phyloP scores from a whole-genome alignment of 257 asterid genomes.

The Nicotiana sylvestris region DNA sequence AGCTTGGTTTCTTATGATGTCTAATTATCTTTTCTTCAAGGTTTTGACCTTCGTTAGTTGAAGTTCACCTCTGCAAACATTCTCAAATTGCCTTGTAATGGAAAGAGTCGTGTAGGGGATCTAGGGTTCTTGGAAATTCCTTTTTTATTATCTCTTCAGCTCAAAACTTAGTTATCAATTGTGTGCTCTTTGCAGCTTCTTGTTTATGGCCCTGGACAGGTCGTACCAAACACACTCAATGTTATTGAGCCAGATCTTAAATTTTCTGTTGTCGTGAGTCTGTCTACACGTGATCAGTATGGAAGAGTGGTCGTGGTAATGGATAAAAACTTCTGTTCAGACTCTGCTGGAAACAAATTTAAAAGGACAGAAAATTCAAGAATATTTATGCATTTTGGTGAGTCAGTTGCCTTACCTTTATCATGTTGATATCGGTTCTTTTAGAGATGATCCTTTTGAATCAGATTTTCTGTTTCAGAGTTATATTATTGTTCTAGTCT shows the following conservation, averaged over 20 bases:
- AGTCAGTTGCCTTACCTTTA: constrained; percentile 19
- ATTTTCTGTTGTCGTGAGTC: constrained; percentile 54
- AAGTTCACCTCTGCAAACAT: not conserved
- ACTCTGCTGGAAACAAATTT: constrained; percentile 76
- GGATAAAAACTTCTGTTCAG: constrained; percentile 74
- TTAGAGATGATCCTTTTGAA: not conserved
- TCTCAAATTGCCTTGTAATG: not conserved
- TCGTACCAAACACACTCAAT: constrained; percentile 53
- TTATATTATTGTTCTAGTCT: not conserved
- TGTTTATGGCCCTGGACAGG: constrained; percentile 79
- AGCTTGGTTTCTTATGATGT: not conserved
- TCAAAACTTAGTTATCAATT: constrained; percentile 10
- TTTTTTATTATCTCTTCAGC: not conserved
- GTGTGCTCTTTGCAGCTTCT: constrained; percentile 53
- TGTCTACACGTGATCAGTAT: constrained; percentile 49
- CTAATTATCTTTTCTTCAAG: not conserved
- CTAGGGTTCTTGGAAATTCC: not conserved
- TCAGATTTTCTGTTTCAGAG: not conserved
- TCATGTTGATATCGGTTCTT: not conserved
- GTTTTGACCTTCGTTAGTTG: not conserved
- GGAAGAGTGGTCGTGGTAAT: constrained; percentile 64
- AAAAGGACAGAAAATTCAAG: constrained; percentile 71
- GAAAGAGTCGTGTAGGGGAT: not conserved
- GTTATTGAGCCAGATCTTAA: constrained; percentile 50
- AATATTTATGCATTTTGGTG: constrained; percentile 67